phyloP scores from a whole-genome alignment of 306 rosid species.

The Corylus avellana region DNA sequence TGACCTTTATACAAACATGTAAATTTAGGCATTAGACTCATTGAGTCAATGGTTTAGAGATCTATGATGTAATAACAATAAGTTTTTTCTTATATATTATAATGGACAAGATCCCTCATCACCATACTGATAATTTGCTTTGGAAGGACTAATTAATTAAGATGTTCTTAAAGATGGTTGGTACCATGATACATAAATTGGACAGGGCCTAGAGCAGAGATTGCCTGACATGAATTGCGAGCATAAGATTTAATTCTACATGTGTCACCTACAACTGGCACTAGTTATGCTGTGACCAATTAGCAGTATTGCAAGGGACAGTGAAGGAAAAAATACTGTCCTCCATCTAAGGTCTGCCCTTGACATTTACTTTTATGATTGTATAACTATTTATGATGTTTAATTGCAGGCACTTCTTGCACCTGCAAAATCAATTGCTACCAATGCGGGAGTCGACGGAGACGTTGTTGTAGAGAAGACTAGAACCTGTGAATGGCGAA shows the following conservation, averaged over 20 bases:
- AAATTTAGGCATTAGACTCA: not conserved
- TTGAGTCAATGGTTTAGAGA: not conserved
- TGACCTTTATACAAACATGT: not conserved
- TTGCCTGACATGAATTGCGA: not conserved
- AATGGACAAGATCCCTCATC: no score
- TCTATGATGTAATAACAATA: not conserved
- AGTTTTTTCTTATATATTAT: not conserved
- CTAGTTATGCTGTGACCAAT: not conserved
- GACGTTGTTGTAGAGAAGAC: conserved; percentile 82
- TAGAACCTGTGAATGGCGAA: conserved; percentile 63
- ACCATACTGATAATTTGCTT: not conserved
- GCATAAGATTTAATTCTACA: not conserved
- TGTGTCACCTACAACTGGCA: conserved; percentile 7
- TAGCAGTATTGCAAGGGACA: not conserved
- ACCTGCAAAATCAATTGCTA: conserved; percentile 83
- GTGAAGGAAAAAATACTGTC: not conserved
- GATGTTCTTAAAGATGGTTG: not conserved
- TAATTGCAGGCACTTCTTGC: conserved; percentile 78
- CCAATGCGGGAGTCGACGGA: conserved; percentile 89
- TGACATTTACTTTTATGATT: conserved; percentile 12
- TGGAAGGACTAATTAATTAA: not conserved
- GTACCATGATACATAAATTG: not conserved
- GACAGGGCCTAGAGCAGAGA: not conserved
- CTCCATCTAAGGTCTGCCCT: not conserved
- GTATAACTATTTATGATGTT: conserved; percentile 20